These are phyloP conservation scores for Priceomyces fermenticarens DNA, from an alignment of 805 yeast genomes.

Conservation along the genomic window DNA sequence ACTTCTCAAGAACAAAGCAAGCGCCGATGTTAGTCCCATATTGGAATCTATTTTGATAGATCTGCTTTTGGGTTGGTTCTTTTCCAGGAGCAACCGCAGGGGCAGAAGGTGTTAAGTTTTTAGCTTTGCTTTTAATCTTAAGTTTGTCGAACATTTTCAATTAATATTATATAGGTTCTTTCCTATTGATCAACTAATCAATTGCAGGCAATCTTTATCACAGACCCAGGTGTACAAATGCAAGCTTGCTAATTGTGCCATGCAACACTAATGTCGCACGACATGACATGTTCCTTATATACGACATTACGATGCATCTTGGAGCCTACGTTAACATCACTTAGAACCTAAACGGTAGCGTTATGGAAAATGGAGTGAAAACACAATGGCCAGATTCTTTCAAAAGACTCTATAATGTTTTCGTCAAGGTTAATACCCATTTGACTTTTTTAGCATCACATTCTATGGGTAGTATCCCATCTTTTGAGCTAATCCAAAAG, in stretches of 20 bases:
- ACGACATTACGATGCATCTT: background rate
- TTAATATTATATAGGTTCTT: background rate
- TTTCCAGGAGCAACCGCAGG: conserved; percentile 25
- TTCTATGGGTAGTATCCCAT: conserved; percentile 31
- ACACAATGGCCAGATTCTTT: conserved; percentile 8
- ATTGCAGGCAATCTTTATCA: conserved; percentile 2
- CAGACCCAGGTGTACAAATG: background rate
- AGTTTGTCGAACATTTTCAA: conserved; percentile 27
- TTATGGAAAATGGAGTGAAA: background rate
- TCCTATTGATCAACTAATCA: background rate
- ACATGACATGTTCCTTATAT: background rate
- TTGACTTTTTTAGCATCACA: conserved; percentile 38
- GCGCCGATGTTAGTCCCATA: conserved; percentile 88
- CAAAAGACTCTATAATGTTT: conserved; percentile 14
- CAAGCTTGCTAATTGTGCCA: conserved; percentile 1
- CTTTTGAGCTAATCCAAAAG: conserved; percentile 27
- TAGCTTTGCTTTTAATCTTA: conserved; percentile 29
- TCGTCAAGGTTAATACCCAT: conserved; percentile 34
- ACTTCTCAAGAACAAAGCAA: conserved; percentile 74
- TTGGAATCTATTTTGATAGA: conserved; percentile 61
- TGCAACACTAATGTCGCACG: background rate
- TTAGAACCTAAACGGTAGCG: background rate
- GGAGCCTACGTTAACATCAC: background rate
- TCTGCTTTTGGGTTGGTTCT: conserved; percentile 40
- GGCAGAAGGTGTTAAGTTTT: conserved; percentile 19